Evolutionary conservation across 306 rosid species (phyloP), one percentile per base, ranked within the genome.

Genomic region (Cicer yamashitae): DNA sequence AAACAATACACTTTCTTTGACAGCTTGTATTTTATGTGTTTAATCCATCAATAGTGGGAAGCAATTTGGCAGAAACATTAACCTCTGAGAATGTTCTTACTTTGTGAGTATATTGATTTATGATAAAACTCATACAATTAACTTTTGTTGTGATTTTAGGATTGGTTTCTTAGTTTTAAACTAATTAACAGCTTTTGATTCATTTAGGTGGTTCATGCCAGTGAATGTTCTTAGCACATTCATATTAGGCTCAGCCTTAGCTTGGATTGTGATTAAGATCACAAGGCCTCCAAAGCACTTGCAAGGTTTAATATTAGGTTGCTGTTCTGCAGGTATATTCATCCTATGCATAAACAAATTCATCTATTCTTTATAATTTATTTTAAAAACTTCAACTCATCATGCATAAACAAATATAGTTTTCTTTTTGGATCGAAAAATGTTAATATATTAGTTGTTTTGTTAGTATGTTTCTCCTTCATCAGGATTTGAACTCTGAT

Each of bases 201-300:
- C 60, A 25, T 38, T 68, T 54, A 87, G 90, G 86, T 87, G 90
- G 90, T 87, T 84, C 85, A 84, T 87, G 88, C 90, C 90, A 17
- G 52, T 87, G 7, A 87, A 84, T 73, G 8, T 87, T 69, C 72
- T 87, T 45, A 7, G 1, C 15, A 84, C 90, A 58, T 82, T 87
- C 64, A 7, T 87, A 73, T 18, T 84, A 69, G 90, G 90, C 30
- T 84, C 90, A 1, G 84, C 82, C 5, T 81, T 87, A 53, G 90
- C 83, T 38, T 87, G 90, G 90, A 43, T 87, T 52, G 72, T 87
- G 57, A 65, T 87, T 46, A 87, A 70, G 73, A 63, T 87, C 75
- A 73, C 85, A 46, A 82, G 82, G 67, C 88, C 90, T 73, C 88
- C 88, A 14, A 80, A 79, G 54, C 86, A 70, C 62, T 10, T 82